These are phyloP conservation scores for Austropuccinia psidii DNA, from an alignment of 1,284 basidiomycete species.

Conservation along the genomic window DNA sequence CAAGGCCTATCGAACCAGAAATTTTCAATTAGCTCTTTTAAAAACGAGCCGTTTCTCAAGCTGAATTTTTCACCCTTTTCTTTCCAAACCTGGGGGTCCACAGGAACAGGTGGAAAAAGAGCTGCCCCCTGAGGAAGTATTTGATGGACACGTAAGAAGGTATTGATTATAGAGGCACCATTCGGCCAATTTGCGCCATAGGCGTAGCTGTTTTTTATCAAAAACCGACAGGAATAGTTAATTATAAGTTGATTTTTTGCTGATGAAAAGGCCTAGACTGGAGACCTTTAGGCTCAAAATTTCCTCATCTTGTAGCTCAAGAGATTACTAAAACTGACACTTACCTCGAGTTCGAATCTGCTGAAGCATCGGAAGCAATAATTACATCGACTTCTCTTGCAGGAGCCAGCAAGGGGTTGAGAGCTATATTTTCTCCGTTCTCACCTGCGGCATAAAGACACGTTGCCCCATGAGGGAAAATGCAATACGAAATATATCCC, in stretches of 20 bases:
- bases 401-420: conserved; percentile 59
- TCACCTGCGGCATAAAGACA: background rate
- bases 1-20: conserved; percentile 53
- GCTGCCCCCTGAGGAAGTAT: background rate
- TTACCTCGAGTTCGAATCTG: conserved; percentile 48
- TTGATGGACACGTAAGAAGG: conserved; percentile 39
- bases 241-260: background rate
- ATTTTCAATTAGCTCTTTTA: background rate
- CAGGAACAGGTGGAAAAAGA: conserved; percentile 21
- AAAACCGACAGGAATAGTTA: background rate
- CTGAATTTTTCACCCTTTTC: background rate
- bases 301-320: too few species aligned
- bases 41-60: background rate
- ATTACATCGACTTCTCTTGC: conserved; percentile 60
- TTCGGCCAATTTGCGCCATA: conserved; percentile 58
- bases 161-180: conserved; percentile 50
- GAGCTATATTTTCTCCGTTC: conserved; percentile 51
- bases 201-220: background rate
- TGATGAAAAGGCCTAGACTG: background rate
- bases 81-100: conserved; percentile 15
- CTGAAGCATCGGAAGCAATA: conserved; percentile 61
- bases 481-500: background rate
- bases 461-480: too few species aligned
- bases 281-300: too few species aligned
- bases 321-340: too few species aligned